These are phyloP conservation scores for Berberis vulgaris DNA, from an alignment of 164 flowering plant species.

Conservation along the genomic window DNA sequence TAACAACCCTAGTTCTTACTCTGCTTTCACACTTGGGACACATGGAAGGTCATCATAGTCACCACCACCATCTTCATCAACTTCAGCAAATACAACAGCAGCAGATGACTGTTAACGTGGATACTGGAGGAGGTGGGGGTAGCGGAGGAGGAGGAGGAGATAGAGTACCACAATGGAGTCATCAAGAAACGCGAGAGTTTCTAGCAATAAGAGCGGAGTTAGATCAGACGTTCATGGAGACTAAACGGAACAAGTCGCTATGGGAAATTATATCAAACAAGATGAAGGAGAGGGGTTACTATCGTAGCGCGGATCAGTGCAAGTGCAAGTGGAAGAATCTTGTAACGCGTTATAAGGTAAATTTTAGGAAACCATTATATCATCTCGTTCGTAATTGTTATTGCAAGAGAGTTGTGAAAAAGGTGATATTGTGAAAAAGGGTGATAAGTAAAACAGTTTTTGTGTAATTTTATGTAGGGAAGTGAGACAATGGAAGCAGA, in stretches of 20 bases:
- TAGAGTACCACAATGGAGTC: slow-evolving; percentile 86
- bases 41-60: slow-evolving; percentile 42
- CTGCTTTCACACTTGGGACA: background rate
- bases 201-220: slow-evolving; percentile 60
- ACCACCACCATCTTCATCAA: slow-evolving; percentile 18
- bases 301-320: slow-evolving; percentile 90
- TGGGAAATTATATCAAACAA: slow-evolving; percentile 72
- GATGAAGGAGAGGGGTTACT: slow-evolving; percentile 75
- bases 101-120: slow-evolving; percentile 17
- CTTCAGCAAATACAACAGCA: slow-evolving; percentile 20
- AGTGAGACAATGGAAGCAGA: slow-evolving; percentile 81
- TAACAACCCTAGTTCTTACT: background rate
- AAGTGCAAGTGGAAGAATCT: slow-evolving; percentile 98
- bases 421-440: too few relatives aligned
- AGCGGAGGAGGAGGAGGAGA: slow-evolving; percentile 16
- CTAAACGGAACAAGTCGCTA: slow-evolving; percentile 68
- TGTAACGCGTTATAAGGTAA: slow-evolving; percentile 76
- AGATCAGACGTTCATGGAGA: slow-evolving; percentile 86
- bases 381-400: too few relatives aligned
- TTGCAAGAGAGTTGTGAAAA: too few relatives aligned
- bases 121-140: background rate
- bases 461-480: slow-evolving; percentile 31
- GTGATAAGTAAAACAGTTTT: too few relatives aligned
- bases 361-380: too few relatives aligned
- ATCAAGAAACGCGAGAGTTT: slow-evolving; percentile 75